These are phyloP conservation scores for Amauroascus niger DNA, from an alignment of 2,329 filamentous ascomycete species.

Conservation along the genomic window DNA sequence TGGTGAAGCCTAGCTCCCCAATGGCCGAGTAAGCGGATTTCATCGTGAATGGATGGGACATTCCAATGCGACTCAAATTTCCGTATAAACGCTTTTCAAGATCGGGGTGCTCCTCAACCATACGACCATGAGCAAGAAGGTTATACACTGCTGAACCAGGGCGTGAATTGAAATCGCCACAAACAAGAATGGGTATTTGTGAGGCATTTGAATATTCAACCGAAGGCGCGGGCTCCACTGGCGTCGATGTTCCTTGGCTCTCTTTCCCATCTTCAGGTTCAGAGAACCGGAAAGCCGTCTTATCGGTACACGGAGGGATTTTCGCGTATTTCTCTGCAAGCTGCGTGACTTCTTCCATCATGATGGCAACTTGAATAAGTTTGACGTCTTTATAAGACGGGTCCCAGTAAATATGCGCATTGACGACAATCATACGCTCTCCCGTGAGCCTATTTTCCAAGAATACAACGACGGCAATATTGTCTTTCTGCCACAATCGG, in stretches of 20 bases:
- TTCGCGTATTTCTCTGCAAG: slow-evolving; percentile 76
- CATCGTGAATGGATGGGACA: slow-evolving; percentile 87
- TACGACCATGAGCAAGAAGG: slow-evolving; percentile 67
- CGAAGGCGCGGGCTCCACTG: slow-evolving; percentile 61
- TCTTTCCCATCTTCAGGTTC: slow-evolving; percentile 40
- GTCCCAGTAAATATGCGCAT: slow-evolving; percentile 94
- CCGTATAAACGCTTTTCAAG: slow-evolving; percentile 76
- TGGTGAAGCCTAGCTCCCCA: slow-evolving; percentile 83
- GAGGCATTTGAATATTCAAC: slow-evolving; percentile 77
- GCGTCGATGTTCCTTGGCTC: slow-evolving; percentile 35
- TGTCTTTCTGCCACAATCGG: slow-evolving; percentile 94
- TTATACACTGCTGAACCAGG: slow-evolving; percentile 84
- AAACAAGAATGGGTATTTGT: slow-evolving; percentile 82
- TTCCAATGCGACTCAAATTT: slow-evolving; percentile 83
- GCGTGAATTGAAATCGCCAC: slow-evolving; percentile 92
- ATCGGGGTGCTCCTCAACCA: slow-evolving; percentile 70
- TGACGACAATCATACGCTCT: slow-evolving; percentile 83
- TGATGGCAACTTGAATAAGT: slow-evolving; percentile 84
- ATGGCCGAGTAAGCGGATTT: slow-evolving; percentile 81
- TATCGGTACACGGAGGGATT: slow-evolving; percentile 71
- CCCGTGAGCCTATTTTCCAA: slow-evolving; percentile 86
- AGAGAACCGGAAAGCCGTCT: slow-evolving; percentile 46
- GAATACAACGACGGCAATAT: slow-evolving; percentile 86
- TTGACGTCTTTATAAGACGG: slow-evolving; percentile 87
- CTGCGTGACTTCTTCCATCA: slow-evolving; percentile 86